Conservation (phyloP, 768 basidiomycete species). For the Lactarius indigo region DNA sequence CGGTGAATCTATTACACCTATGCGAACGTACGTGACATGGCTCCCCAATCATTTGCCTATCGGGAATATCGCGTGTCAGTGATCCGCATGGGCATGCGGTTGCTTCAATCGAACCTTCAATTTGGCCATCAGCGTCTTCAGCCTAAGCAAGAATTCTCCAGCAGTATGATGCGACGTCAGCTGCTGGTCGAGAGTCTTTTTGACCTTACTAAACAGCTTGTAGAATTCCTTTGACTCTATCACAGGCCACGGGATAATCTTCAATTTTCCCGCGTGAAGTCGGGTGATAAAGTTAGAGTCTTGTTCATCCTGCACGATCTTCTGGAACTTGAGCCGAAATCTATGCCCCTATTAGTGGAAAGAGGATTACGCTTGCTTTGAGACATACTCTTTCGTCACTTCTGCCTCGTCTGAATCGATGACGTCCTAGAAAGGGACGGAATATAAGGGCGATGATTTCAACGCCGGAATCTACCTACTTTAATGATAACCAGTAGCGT, state of each 20-base stretch:
- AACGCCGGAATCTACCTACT: constrained; percentile 30
- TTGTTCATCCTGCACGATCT: constrained; percentile 60
- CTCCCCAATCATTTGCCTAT: constrained; percentile 63
- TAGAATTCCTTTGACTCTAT: constrained; percentile 63
- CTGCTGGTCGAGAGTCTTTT: constrained; percentile 47
- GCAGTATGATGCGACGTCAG: constrained; percentile 47
- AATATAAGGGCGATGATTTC: neutral
- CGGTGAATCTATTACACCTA: neutral
- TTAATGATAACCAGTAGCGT: constrained; percentile 65
- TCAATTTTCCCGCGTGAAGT: constrained; percentile 52
- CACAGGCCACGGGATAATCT: constrained; percentile 65
- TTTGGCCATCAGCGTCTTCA: constrained; percentile 68
- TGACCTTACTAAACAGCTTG: constrained; percentile 46
- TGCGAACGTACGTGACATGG: constrained; percentile 49
- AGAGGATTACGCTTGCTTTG: neutral
- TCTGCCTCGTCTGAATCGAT: constrained; percentile 59
- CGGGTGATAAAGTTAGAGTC: constrained; percentile 60
- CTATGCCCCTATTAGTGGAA: constrained; percentile 31
- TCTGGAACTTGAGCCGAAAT: constrained; percentile 55
- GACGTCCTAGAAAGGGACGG: constrained; percentile 46
- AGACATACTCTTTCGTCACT: constrained; percentile 52
- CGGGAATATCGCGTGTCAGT: neutral
- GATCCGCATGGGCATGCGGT: neutral
- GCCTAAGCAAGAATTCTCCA: constrained; percentile 50
- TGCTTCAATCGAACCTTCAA: constrained; percentile 44